Percentiles rank a stretch among this genome's conserved stretches.
Conservation (phyloP, 495 filamentous ascomycete species). For the Terfezia boudieri region DNA sequence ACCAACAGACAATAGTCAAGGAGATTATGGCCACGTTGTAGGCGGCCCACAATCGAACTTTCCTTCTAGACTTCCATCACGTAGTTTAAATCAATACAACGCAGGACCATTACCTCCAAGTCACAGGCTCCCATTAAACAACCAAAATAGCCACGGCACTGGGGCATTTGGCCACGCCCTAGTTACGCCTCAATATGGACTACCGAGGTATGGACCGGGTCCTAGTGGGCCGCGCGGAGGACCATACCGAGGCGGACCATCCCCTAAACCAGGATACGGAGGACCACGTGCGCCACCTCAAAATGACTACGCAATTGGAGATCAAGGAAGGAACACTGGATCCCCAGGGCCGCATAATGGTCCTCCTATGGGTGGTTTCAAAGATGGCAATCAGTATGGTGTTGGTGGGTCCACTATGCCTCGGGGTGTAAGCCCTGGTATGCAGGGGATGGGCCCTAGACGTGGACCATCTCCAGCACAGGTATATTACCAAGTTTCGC, state of each 20-base stretch:
- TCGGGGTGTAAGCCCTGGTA: background rate
- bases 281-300: background rate
- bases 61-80: background rate
- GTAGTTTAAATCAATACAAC: background rate
- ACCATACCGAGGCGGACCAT: background rate
- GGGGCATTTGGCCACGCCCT: background rate
- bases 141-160: background rate
- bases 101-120: background rate
- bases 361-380: background rate
- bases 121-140: background rate
- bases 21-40: background rate
- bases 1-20: background rate
- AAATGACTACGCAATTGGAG: background rate
- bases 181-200: background rate
- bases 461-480: background rate
- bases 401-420: background rate
- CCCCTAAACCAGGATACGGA: conserved; percentile 20
- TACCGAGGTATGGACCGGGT: background rate
- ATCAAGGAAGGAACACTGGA: background rate
- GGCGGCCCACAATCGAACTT: background rate
- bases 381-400: background rate
- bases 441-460: background rate
- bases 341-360: background rate
- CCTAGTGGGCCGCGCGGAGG: background rate
- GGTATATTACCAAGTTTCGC: background rate